These are phyloP conservation scores for Cantharellus anzutake DNA, from an alignment of 768 basidiomycete species.

Conservation along the genomic window DNA sequence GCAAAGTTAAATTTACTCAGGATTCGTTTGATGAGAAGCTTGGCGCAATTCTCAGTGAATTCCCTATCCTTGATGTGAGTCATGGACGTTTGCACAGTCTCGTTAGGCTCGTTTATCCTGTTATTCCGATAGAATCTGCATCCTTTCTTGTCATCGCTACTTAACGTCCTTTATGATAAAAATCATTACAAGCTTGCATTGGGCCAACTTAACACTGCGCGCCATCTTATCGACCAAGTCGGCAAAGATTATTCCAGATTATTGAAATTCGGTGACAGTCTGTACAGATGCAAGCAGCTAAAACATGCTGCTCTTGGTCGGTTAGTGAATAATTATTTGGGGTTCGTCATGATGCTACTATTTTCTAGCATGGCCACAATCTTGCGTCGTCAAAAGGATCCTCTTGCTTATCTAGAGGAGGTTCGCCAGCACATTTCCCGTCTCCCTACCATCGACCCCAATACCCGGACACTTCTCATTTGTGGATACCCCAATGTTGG, in stretches of 20 bases:
- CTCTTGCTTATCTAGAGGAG: constrained; percentile 94
- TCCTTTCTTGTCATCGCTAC: constrained; percentile 83
- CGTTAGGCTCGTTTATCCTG: too few species aligned
- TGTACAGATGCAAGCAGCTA: constrained; percentile 97
- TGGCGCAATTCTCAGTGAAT: constrained; percentile 80
- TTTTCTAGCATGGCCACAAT: constrained; percentile 84
- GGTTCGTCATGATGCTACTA: neutral
- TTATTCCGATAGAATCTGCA: constrained; percentile 52
- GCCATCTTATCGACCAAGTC: constrained; percentile 92
- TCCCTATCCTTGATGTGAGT: constrained; percentile 91
- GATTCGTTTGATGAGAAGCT: constrained; percentile 94
- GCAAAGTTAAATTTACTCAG: constrained; percentile 98
- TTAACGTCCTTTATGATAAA: constrained; percentile 99
- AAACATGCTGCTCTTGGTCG: constrained; percentile 95
- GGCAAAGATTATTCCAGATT: constrained; percentile 94
- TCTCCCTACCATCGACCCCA: constrained; percentile 95
- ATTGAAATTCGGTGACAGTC: constrained; percentile 92
- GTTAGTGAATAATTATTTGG: constrained; percentile 26
- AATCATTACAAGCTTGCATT: constrained; percentile 99
- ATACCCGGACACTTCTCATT: constrained; percentile 90
- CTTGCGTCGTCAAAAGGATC: constrained; percentile 97
- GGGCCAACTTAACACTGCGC: constrained; percentile 87
- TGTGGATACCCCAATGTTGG: constrained; percentile 99
- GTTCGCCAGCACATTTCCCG: constrained; percentile 98
- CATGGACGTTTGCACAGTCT: neutral